Base-by-base conservation (phyloP, 2,329 filamentous ascomycete genomes). In the Xylariaceae sp. region DNA sequence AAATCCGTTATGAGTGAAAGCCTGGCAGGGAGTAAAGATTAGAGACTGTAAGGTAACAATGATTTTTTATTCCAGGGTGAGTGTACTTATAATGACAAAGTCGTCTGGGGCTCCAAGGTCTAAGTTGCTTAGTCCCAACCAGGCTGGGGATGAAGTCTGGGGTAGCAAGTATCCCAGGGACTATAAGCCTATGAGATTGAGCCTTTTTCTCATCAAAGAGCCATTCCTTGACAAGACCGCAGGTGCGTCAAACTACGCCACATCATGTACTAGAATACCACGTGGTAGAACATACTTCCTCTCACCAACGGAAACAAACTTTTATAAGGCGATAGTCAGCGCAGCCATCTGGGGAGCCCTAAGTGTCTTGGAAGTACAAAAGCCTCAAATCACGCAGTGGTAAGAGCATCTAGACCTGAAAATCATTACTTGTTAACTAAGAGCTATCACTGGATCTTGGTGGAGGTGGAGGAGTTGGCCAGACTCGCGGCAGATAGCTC, bases 201-300 rank as follows among this genome's bases (percentile, higher is more conserved):
- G 27, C 24, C 21, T 23, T 13, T 52, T 49, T 15, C 43, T n/a
- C 20, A 23, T n/a, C 16, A 10, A 46, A 29, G 33, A 42, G 46
- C 27, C n/a, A 6, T 13, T 16, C 20, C 36, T 20, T n/a, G n/a
- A 26, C 26, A 36, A 11, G 27, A 24, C 15, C 18, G 2, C 24
- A 23, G 6, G 10, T 21, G 4, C 41, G 32, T 37, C 21, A 16
- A 3, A 23, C 23, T 10, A 44, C 26, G 21, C 16, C 21, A 20
- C 21, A 9, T 16, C 21, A 11, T 15, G 16, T 7, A 27, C 36
- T 26, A 20, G 21, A 24, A 48, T 20, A 23, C 24, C 20, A 37
- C 24, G 13, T 35, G 53, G 49, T 35, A 44, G 48, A 56, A 56
- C 35, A 23, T 53, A 56, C 15, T 49, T 56, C 49, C 49, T 29